Evolutionary conservation across 2,329 filamentous ascomycete species (phyloP).

Genomic region (Falciphora oryzae): DNA sequence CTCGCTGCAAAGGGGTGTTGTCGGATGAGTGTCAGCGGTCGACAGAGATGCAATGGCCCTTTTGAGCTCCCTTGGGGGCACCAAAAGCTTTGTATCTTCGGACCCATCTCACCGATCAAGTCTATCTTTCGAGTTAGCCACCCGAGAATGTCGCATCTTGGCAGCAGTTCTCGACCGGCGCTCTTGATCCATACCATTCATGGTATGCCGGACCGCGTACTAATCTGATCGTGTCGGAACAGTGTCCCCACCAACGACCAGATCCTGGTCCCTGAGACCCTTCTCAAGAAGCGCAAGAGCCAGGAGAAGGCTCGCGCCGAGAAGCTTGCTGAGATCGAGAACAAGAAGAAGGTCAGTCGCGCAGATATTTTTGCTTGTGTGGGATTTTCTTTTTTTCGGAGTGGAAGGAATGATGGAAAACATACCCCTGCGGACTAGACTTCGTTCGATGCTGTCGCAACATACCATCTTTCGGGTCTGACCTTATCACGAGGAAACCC

Average conservation of each 20-base stretch:
- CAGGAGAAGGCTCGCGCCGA: slow-evolving; percentile 98
- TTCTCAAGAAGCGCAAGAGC: slow-evolving; percentile 99
- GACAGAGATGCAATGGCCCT: neutral
- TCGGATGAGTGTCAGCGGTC: slow-evolving; percentile 57
- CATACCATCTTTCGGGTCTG: slow-evolving; percentile 99
- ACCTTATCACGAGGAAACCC: slow-evolving; percentile 32
- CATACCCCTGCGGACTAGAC: slow-evolving; percentile 87
- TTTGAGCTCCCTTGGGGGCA: neutral
- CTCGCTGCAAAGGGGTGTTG: slow-evolving; percentile 59
- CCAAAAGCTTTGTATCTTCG: slow-evolving; percentile 4
- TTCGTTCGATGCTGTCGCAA: slow-evolving; percentile 93
- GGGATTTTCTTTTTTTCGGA: slow-evolving; percentile 16
- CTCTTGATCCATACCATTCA: slow-evolving; percentile 54
- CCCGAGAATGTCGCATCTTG: slow-evolving; percentile 86
- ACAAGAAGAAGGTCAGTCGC: slow-evolving; percentile 78
- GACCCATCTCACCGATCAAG: slow-evolving; percentile 70
- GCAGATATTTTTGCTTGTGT: neutral
- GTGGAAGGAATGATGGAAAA: slow-evolving; percentile 74
- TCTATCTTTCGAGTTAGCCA: slow-evolving; percentile 74
- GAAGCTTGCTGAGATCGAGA: slow-evolving; percentile 69
- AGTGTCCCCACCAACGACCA: slow-evolving; percentile 91
- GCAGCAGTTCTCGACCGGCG: slow-evolving; percentile 93
- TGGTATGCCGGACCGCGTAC: slow-evolving; percentile 68
- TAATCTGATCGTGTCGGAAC: slow-evolving; percentile 67
- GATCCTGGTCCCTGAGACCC: slow-evolving; percentile 96